Evolutionary conservation across 495 filamentous ascomycete genomes (phyloP), one percentile per base, ranked within the genome.

Genomic region (Parathielavia appendiculata): DNA sequence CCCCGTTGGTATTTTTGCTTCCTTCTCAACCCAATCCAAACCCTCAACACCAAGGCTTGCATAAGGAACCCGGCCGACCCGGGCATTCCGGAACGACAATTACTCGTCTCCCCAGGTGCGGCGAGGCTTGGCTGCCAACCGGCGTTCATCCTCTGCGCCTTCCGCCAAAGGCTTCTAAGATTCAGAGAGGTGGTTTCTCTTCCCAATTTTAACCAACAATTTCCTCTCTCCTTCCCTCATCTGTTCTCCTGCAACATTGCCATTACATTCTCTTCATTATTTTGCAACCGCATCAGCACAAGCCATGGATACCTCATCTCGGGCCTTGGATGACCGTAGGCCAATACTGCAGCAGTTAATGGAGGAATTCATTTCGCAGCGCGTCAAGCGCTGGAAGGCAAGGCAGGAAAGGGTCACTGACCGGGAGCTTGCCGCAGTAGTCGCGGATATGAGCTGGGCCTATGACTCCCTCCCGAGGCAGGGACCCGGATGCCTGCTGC

Each of bases 351-450:
- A 32, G 41, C 40, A 52, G 47, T 20, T 59, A n/a, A 64, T 64
- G 41, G 52, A 66, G 30, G 44, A 56, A 9, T 54, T 64, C 30
- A 34, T 69, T 22, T 34, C 43, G 14, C 58, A 61, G 38, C 51
- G 61, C 43, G 5, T 65, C 10, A 30, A 57, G 16, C 19, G 32
- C 22, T 66, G 66, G 64, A 12, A 9, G 50, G 49, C 26, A 17
- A 66, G 44, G 19, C 47, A 57, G 36, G 16, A 26, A 1, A n/a
- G 14, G 0, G 10, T 57, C n/a, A n/a, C 55, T 4, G 30, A 43
- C 46, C 23, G 40, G 19, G 30, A 36, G 50, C 12, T 44, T 2
- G 55, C 23, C 2, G 50, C 39, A 11, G 34, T 22, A 12, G 17
- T 55, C 0, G n/a, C 13, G 17, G 56, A 35, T 13, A 45, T 58